Base-by-base conservation (phyloP, 2,329 filamentous ascomycete species). In the Diaporthe vaccinii region DNA sequence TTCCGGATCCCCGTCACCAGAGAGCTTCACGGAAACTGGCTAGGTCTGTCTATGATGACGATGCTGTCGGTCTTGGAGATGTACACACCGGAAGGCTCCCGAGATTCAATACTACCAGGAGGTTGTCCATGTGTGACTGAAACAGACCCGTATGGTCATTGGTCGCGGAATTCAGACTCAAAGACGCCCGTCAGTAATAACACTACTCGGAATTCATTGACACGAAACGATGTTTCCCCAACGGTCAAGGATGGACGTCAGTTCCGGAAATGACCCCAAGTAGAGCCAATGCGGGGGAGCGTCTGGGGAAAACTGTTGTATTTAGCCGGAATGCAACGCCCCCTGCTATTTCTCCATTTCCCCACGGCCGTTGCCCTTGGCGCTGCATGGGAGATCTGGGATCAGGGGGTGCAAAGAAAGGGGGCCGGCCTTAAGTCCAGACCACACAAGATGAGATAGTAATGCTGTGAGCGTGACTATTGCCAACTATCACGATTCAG, bases 301-400 rank as follows among this genome's bases (percentile, higher is more conserved):
- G 14, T 25, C 55, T 55, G 44, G 70, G 71, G 67, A 73, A 55
- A 67, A 71, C 28, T 46, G 25, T 71, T 68, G 75, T 57, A 76
- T 75, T 76, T 73, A 76, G 75, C 75, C 75, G 67, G 58, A 51
- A 76, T 68, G 46, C 72, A 72, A 46, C 28, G 3, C 31, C 59
- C 65, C 65, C 65, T 55, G 65, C 49, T 3, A 17, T 46, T 59
- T 59, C 61, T 57, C 51, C 61, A 57, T 51, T 70, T 69, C 72
- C 46, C 72, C 72, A 68, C 62, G 57, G 36, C 39, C 46, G 39
- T 62, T 62, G 44, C 9, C 53, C 41, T 74, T 28, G 51, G 62
- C 61, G 41, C 49, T 41, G 44, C 65, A 31, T 69, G 34, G 46
- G 28, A 53, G 31, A 68, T 68, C 65, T 53, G n/a, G 49, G 65